Evolutionary conservation across 1,139 yeast genomes (phyloP), one percentile per base, ranked within the genome.

Genomic region (Saccharomycopsis phalli): DNA sequence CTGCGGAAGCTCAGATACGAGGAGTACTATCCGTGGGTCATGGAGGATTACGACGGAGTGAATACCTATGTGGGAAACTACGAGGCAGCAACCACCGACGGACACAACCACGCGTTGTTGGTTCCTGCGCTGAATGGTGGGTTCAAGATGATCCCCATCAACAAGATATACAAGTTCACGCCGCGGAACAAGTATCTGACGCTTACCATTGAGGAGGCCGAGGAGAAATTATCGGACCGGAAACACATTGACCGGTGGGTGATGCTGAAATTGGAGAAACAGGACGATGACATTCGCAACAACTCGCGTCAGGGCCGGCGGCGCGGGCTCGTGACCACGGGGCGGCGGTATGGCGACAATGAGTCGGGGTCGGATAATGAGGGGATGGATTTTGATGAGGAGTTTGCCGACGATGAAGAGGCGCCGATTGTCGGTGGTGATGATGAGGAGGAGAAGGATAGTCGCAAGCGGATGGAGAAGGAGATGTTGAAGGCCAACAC

Each of bases 331-430:
- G 68, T 72, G 50, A 80, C 87, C 0, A 87, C 62, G 19, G 67
- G 64, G 14, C 53, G 52, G 29, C 45, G 46, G 13, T 55, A 53
- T 7, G 65, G 62, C 19, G 67, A 65, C 14, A 73, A 67, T 31
- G 79, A 70, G 37, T 64, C 59, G 38, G 86, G 78, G 51, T 80
- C 86, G 7, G 95, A 86, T 48, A 88, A 83, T 50, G 96, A 88
- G 51, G 97, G 88, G 56, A 64, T 88, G 51, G 98, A 91, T 63
- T 93, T 72, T 54, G 96, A 91, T 51, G 98, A 91, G 57, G 97
- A 88, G 57, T 91, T 91, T 61, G 97, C 94, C 18, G 98, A 91
- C 60, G 98, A 91, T 59, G 98, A 91, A 62, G 98, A 91, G 59
- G 97, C 97, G 1, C 98, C 98, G 46, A 78, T 91, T 72, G 98